phyloP scores from a whole-genome alignment of 352 stramenopile species.

The Globisporangium canariense region DNA sequence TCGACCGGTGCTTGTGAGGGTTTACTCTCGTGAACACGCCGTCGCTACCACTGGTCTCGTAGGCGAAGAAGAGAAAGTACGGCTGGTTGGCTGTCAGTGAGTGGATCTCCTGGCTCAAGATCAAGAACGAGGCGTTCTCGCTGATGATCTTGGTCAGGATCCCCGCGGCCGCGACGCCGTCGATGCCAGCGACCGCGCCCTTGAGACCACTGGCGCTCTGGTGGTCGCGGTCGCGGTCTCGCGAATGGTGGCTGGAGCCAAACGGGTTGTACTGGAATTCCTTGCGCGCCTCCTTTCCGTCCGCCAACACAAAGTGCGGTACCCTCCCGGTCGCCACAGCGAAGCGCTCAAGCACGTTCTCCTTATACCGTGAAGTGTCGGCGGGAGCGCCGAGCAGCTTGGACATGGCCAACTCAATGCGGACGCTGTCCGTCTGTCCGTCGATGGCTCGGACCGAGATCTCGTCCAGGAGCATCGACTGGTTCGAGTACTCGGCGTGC shows the following conservation, averaged over 20 bases:
- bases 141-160: slow-evolving; percentile 28
- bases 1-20: slow-evolving; percentile 45
- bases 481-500: slow-evolving; percentile 78
- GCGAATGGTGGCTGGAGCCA: slow-evolving; percentile 13
- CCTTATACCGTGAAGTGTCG: neutral
- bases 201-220: slow-evolving; percentile 25
- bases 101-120: slow-evolving; percentile 35
- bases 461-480: slow-evolving; percentile 59
- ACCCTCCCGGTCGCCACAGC: slow-evolving; percentile 26
- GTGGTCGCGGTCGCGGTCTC: slow-evolving; percentile 3
- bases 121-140: slow-evolving; percentile 51
- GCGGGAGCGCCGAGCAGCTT: slow-evolving; percentile 40
- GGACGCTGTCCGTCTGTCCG: slow-evolving; percentile 41
- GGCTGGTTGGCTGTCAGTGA: slow-evolving; percentile 36
- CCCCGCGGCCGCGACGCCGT: slow-evolving; percentile 46
- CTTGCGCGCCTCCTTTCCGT: slow-evolving; percentile 36
- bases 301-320: slow-evolving; percentile 65
- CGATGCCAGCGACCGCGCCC: slow-evolving; percentile 23
- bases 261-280: slow-evolving; percentile 42
- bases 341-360: slow-evolving; percentile 21
- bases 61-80: slow-evolving; percentile 75
- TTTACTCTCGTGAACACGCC: slow-evolving; percentile 74
- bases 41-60: slow-evolving; percentile 60
- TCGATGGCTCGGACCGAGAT: slow-evolving; percentile 35
- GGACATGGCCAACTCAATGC: slow-evolving; percentile 46